phyloP scores from a whole-genome alignment of 176 grass and related monocot genomes.

The Cocos nucifera region DNA sequence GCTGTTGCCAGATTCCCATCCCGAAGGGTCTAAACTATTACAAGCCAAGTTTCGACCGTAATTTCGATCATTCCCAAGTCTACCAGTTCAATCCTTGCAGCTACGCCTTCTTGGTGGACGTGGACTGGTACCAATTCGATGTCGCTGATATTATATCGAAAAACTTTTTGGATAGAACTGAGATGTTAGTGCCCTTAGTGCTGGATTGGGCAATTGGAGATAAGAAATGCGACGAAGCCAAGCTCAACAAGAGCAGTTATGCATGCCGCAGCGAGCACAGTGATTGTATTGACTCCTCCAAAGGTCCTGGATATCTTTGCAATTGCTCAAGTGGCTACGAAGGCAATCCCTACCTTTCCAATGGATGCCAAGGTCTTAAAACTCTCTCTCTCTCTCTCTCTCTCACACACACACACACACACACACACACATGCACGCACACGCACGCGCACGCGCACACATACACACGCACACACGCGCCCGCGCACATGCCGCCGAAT shows the following conservation, averaged over 20 bases:
- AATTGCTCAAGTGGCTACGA: neutral
- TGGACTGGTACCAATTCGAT: no score
- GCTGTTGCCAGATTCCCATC: conserved; percentile 59
- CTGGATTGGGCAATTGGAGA: conserved; percentile 60
- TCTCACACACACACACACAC: no score
- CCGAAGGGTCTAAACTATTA: no score
- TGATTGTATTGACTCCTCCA: neutral
- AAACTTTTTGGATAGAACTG: no score
- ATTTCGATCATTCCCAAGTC: no score
- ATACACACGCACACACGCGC: no score
- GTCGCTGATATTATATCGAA: no score
- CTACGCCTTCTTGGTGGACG: conserved; percentile 53
- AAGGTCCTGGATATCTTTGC: conserved; percentile 22
- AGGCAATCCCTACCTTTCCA: neutral
- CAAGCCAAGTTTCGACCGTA: no score
- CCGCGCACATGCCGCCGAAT: no score
- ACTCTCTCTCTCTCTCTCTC: neutral
- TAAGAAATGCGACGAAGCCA: conserved; percentile 19
- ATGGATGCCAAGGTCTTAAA: conserved; percentile 5
- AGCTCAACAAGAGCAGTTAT: neutral
- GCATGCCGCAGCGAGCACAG: conserved; percentile 26
- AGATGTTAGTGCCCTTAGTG: no score
- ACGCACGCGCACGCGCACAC: no score
- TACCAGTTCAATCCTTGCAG: conserved; percentile 26
- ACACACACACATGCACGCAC: no score